phyloP scores from a whole-genome alignment of 169 alveolate genomes.

The Cryptosporidium bovis region DNA sequence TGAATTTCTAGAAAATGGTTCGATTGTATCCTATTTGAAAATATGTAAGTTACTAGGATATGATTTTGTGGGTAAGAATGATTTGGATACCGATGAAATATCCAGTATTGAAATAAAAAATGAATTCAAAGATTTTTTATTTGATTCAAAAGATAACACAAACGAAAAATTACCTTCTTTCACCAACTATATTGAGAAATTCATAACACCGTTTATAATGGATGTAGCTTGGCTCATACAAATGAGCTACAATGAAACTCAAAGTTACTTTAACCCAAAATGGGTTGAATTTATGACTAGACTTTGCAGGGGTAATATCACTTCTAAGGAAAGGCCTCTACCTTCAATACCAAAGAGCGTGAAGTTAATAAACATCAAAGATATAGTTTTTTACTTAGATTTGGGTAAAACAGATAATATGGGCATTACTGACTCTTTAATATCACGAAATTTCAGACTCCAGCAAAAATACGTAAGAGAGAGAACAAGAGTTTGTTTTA shows the following conservation, averaged over 20 bases:
- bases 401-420: slow-evolving; percentile 55
- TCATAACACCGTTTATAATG: slow-evolving; percentile 62
- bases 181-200: slow-evolving; percentile 5
- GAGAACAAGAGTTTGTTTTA: slow-evolving; percentile 62
- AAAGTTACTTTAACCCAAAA: not conserved
- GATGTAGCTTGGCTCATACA: slow-evolving; percentile 61
- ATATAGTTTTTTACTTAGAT: slow-evolving; percentile 56
- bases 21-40: slow-evolving; percentile 44
- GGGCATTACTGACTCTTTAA: slow-evolving; percentile 55
- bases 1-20: slow-evolving; percentile 61
- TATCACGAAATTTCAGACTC: slow-evolving; percentile 35
- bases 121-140: slow-evolving; percentile 5
- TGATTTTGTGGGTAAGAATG: slow-evolving; percentile 30
- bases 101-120: slow-evolving; percentile 15
- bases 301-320: slow-evolving; percentile 65
- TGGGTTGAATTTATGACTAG: slow-evolving; percentile 61
- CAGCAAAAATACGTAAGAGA: slow-evolving; percentile 69
- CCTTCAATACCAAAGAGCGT: slow-evolving; percentile 63
- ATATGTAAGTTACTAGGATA: slow-evolving; percentile 31
- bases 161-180: slow-evolving; percentile 21
- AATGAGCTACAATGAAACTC: slow-evolving; percentile 11
- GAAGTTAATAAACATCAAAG: slow-evolving; percentile 20
- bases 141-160: not conserved
- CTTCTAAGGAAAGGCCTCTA: slow-evolving; percentile 39
- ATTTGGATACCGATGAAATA: slow-evolving; percentile 23